phyloP scores from a whole-genome alignment of 106 monocot species.

The Acorus gramineus region DNA sequence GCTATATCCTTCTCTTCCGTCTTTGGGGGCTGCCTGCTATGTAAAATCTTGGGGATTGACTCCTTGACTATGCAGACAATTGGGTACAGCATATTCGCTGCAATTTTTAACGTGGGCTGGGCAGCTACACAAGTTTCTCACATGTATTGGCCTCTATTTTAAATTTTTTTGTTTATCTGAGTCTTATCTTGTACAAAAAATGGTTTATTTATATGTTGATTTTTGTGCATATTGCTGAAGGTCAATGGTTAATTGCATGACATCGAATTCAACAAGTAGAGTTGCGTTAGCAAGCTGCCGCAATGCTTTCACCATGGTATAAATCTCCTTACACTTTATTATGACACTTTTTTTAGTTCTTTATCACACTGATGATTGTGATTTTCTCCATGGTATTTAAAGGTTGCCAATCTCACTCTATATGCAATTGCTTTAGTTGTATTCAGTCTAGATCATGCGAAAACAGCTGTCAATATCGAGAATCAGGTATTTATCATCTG shows the following conservation, averaged over 20 bases:
- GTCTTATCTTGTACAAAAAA: background rate
- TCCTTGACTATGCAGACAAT: constrained; percentile 51
- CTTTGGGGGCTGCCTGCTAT: constrained; percentile 78
- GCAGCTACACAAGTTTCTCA: constrained; percentile 93
- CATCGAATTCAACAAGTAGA: constrained; percentile 67
- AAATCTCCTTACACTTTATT: background rate
- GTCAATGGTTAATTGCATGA: constrained; percentile 92
- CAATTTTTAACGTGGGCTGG: constrained; percentile 91
- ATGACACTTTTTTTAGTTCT: no score
- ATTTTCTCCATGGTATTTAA: constrained; percentile 8
- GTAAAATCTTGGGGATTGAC: constrained; percentile 39
- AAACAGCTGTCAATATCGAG: constrained; percentile 33
- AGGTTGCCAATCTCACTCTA: constrained; percentile 86
- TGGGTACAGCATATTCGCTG: constrained; percentile 86
- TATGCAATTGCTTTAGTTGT: constrained; percentile 74
- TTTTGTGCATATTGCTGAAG: constrained; percentile 21
- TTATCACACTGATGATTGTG: background rate
- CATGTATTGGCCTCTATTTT: constrained; percentile 40
- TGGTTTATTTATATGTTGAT: background rate
- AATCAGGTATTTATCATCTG: constrained; percentile 42
- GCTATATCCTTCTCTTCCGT: constrained; percentile 92
- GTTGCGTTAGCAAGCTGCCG: constrained; percentile 87
- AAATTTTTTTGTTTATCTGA: background rate
- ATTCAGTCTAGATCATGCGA: constrained; percentile 43
- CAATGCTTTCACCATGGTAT: constrained; percentile 93